These are phyloP conservation scores for Phytophthora ramorum DNA, from an alignment of 352 stramenopile genomes.

Conservation along the genomic window DNA sequence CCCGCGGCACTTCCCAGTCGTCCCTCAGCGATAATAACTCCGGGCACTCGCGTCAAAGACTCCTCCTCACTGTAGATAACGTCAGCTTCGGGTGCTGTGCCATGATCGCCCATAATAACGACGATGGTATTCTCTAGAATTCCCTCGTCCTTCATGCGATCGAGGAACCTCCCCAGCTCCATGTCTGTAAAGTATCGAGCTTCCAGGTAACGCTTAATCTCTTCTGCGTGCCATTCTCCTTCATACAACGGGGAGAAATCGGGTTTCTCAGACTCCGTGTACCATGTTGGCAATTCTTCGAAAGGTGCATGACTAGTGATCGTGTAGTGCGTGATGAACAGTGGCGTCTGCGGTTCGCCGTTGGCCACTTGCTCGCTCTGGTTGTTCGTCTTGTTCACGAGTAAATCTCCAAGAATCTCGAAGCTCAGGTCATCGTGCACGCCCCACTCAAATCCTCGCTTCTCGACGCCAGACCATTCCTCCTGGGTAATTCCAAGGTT, in stretches of 20 bases:
- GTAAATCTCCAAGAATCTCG: constrained; percentile 45
- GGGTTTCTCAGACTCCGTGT: constrained; percentile 38
- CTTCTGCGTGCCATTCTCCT: constrained; percentile 29
- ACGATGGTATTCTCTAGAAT: constrained; percentile 69
- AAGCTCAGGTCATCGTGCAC: constrained; percentile 53
- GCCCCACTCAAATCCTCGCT: constrained; percentile 37
- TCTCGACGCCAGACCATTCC: constrained; percentile 29
- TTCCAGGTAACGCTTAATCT: constrained; percentile 53
- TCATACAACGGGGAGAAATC: constrained; percentile 54
- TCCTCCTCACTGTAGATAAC: constrained; percentile 47
- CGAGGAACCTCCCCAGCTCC: constrained; percentile 51
- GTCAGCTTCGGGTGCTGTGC: constrained; percentile 45
- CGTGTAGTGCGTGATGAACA: constrained; percentile 58
- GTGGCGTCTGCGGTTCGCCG: constrained; percentile 33
- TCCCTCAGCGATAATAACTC: constrained; percentile 50
- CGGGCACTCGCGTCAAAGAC: constrained; percentile 41
- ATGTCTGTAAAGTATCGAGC: constrained; percentile 63
- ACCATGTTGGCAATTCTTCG: constrained; percentile 38
- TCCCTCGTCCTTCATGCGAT: constrained; percentile 41
- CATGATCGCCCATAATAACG: constrained; percentile 55
- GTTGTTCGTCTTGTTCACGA: constrained; percentile 45
- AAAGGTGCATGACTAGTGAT: constrained; percentile 54
- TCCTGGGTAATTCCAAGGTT: constrained; percentile 34
- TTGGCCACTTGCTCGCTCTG: constrained; percentile 27
- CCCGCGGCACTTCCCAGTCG: constrained; percentile 42